Conservation (phyloP, 768 basidiomycete genomes). For the Rhizopogon salebrosus region DNA sequence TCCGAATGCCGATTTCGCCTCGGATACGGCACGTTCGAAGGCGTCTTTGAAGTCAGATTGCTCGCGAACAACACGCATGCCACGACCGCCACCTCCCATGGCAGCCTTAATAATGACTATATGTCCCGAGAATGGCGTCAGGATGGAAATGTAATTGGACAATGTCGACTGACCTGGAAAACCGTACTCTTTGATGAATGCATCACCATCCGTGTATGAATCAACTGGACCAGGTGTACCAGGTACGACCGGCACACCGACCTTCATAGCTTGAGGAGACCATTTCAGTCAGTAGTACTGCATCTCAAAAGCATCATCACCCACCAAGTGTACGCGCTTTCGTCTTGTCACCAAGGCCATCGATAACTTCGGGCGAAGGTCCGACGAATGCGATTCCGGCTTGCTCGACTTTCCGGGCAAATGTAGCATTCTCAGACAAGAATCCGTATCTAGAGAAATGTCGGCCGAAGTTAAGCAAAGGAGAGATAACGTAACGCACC, state of each 20-base stretch:
- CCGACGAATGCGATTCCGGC: constrained; percentile 97
- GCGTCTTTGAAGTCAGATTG: constrained; percentile 85
- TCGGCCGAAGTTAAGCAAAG: constrained; percentile 4
- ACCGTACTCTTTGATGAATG: constrained; percentile 93
- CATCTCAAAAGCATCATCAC: constrained; percentile 8
- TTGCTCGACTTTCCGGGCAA: constrained; percentile 97
- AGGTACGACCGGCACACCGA: constrained; percentile 93
- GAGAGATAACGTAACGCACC: constrained; percentile 41
- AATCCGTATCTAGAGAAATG: constrained; percentile 76
- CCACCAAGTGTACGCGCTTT: constrained; percentile 88
- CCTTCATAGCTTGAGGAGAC: constrained; percentile 62
- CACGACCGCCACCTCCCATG: constrained; percentile 97
- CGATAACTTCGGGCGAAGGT: constrained; percentile 93
- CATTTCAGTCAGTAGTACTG: constrained; percentile 1
- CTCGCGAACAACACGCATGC: constrained; percentile 97
- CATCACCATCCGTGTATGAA: constrained; percentile 69
- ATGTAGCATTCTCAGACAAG: constrained; percentile 93
- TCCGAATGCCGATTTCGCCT: constrained; percentile 95
- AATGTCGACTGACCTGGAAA: constrained; percentile 66
- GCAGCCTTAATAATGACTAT: constrained; percentile 98
- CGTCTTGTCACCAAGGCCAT: constrained; percentile 97
- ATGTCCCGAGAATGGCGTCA: constrained; percentile 10
- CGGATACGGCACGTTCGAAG: constrained; percentile 89
- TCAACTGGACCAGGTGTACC: constrained; percentile 95
- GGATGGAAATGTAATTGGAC: background rate